Percentiles rank a stretch among this genome's conserved stretches.
These are phyloP conservation scores for Agaricus bisporus DNA, from an alignment of 768 basidiomycete species.

Conservation along the genomic window DNA sequence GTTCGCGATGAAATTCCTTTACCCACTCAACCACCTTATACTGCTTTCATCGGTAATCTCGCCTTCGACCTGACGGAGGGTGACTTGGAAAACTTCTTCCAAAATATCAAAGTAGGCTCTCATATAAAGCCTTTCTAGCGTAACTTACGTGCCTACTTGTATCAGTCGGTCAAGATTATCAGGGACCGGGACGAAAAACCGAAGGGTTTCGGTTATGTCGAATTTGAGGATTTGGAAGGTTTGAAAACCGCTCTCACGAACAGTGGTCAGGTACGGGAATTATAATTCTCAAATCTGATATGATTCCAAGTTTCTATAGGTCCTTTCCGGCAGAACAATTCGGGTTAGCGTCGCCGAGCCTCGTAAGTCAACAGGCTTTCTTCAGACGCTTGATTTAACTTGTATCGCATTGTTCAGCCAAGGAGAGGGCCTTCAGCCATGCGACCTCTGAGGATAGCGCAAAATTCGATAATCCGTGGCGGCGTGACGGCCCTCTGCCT, in stretches of 20 bases:
- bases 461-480: constrained; percentile 83
- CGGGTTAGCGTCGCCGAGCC: constrained; percentile 95
- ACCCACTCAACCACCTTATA: constrained; percentile 92
- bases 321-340: constrained; percentile 71
- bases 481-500: constrained; percentile 82
- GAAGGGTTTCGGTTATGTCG: constrained; percentile 97
- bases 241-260: constrained; percentile 79
- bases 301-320: constrained; percentile 29
- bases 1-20: constrained; percentile 90
- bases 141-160: constrained; percentile 30
- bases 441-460: constrained; percentile 56
- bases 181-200: constrained; percentile 90
- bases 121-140: background rate
- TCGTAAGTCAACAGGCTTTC: constrained; percentile 50
- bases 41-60: constrained; percentile 95
- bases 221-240: constrained; percentile 83
- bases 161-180: constrained; percentile 88
- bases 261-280: constrained; percentile 55
- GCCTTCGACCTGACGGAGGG: constrained; percentile 85
- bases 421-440: constrained; percentile 49
- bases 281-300: background rate
- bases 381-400: background rate
- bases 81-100: constrained; percentile 81
- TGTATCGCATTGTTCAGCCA: constrained; percentile 42
- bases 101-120: constrained; percentile 46